Base-by-base conservation (phyloP, 441 rosid genomes). In the Erysimum cheiri region DNA sequence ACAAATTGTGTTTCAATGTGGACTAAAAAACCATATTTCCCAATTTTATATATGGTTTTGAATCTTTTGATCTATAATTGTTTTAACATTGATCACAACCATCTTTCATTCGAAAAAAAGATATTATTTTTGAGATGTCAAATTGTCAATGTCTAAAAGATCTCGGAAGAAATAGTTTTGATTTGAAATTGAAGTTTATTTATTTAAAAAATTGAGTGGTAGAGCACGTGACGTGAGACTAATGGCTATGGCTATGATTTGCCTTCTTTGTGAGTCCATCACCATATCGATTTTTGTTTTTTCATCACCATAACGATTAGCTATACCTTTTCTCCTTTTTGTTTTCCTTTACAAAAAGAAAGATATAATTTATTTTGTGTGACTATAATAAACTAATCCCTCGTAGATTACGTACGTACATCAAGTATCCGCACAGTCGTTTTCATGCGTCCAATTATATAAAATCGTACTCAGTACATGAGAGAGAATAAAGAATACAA, bases 251-350 rank as follows among this genome's bases (percentile, higher is more conserved):
- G 49, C 17, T 44, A 44, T 6, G 10, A 44, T 14, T 44, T 44
- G 22, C 10, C n/a, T 37, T 3, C 41, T 37, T 37, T 4, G 6
- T 31, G 35, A 48, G 29, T 48, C n/a, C 31, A 4, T 47, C 13
- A 19, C 28, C 29, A 47, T 47, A 8, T 3, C 28, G 28, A 26
- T 26, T 26, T 26, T 26, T 26, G 26, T 24, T 26, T 26, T 26
- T 37, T 37, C 12, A 46, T 46, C 11, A 46, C 33, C 64, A 59
- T 13, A n/a, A 40, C 29, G 40, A 26, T 60, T 59, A 59, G 36
- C 14, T 15, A 5, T 10, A 33, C 11, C 43, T 10, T 60, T 60
- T 28, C 37, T 60, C n/a, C 49, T 43, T 60, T 60, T 43, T 60
- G 28, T 10, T 60, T 43, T 15, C 26, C 28, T 29, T 4, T 15